Conservation (phyloP, 2,329 filamentous ascomycete species). For the Paecilomyces formosus region DNA sequence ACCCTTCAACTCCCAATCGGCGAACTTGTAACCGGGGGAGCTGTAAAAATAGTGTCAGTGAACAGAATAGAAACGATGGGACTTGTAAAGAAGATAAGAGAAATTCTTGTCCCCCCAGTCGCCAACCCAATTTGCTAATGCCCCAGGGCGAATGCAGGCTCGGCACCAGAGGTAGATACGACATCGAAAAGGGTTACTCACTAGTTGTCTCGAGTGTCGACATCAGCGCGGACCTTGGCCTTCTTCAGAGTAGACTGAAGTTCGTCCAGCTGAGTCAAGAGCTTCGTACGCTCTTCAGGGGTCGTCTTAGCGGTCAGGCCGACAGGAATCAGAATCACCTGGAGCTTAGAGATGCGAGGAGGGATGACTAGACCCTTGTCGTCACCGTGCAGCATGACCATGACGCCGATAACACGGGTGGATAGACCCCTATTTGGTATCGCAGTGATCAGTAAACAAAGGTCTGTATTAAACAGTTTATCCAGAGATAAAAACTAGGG, state of each 20-base stretch:
- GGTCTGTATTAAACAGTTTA: neutral
- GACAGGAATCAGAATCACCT: neutral
- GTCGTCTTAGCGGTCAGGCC: neutral
- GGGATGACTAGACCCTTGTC: neutral
- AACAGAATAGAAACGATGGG: neutral
- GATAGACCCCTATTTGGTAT: neutral
- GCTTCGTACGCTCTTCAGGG: neutral
- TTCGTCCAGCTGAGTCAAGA: neutral
- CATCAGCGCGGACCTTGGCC: neutral
- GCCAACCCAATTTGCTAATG: neutral
- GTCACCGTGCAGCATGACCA: neutral
- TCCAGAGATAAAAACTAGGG: neutral
- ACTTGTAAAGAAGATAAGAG: neutral
- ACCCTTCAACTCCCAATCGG: neutral
- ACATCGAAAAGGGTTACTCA: neutral
- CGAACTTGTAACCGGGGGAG: neutral
- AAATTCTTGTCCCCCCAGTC: neutral
- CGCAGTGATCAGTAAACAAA: neutral
- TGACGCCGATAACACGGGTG: neutral
- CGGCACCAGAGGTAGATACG: neutral
- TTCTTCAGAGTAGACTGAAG: neutral
- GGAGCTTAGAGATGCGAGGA: neutral
- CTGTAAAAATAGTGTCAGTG: neutral
- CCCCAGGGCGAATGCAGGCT: neutral
- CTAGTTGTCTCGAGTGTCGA: neutral